Evolutionary conservation across 1,284 basidiomycete species (phyloP).

Genomic region (Microbotryum scabiosae): DNA sequence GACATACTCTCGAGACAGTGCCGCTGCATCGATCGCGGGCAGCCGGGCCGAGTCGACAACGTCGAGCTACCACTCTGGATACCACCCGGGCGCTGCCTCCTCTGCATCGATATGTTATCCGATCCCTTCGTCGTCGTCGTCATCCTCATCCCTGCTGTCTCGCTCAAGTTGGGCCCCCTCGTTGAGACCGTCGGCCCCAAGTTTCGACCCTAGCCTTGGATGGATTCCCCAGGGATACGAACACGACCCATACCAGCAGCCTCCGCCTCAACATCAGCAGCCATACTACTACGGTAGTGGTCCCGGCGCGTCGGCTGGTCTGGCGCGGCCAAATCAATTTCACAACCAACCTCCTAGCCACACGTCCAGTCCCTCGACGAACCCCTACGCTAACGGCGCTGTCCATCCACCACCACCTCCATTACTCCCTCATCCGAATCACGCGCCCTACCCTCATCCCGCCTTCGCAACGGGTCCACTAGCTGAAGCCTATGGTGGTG

Average conservation of each 20-base stretch:
- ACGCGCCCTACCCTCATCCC: not conserved
- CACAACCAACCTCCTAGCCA: not conserved
- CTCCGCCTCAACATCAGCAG: not conserved
- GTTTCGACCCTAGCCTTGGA: conserved; percentile 16
- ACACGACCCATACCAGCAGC: not conserved
- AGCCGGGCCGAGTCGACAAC: conserved; percentile 8
- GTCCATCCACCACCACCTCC: not conserved
- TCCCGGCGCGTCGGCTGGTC: not conserved
- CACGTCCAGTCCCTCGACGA: conserved; percentile 1
- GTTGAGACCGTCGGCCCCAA: conserved; percentile 20
- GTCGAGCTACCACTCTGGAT: not conserved
- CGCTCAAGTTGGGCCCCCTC: not conserved
- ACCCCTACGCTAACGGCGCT: conserved; percentile 1
- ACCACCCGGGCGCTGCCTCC: not conserved
- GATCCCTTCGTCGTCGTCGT: not conserved
- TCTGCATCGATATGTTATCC: not conserved
- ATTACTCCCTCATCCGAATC: not conserved
- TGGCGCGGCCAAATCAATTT: not conserved
- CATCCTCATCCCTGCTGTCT: not conserved
- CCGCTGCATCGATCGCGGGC: conserved; percentile 18
- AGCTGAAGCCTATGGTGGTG: not conserved
- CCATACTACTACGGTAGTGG: conserved; percentile 1
- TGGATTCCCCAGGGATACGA: conserved; percentile 12
- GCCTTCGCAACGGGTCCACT: not conserved
- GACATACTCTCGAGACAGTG: conserved; percentile 25